Evolutionary conservation across 2,329 filamentous ascomycete species (phyloP).

Genomic region (Monosporascus sp.): DNA sequence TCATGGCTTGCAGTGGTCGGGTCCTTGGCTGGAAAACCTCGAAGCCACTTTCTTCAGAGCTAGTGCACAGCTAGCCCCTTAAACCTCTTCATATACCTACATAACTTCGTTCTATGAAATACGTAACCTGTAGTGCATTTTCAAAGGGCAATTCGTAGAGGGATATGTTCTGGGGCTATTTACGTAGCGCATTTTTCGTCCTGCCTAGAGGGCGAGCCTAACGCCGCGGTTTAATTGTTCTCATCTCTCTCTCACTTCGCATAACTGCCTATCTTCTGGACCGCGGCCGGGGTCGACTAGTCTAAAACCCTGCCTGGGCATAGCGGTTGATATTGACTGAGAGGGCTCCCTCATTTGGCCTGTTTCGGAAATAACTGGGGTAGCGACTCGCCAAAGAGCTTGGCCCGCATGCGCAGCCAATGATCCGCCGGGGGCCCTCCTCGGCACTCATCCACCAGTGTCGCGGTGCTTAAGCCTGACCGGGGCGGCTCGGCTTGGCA

Average conservation of each 20-base stretch:
- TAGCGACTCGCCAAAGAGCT: slow-evolving; percentile 2
- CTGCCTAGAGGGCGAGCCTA: no score
- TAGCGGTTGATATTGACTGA: not conserved
- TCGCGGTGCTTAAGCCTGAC: slow-evolving; percentile 9
- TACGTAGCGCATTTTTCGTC: no score
- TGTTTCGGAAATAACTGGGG: slow-evolving; percentile 13
- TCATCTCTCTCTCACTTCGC: no score
- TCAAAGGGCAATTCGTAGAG: not conserved
- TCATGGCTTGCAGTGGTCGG: not conserved
- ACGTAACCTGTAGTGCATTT: not conserved
- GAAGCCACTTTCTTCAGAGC: not conserved
- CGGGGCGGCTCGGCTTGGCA: slow-evolving; percentile 4
- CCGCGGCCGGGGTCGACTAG: not conserved
- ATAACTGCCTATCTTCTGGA: not conserved
- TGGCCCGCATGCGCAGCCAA: slow-evolving; percentile 6
- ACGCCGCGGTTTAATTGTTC: no score
- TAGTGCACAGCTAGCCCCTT: not conserved
- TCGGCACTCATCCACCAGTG: slow-evolving; percentile 3
- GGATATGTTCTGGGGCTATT: no score
- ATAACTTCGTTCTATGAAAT: no score
- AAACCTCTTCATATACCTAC: not conserved
- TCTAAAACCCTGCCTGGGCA: not conserved
- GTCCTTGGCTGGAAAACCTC: not conserved
- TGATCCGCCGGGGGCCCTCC: slow-evolving; percentile 8
- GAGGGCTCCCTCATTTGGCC: not conserved